Base-by-base conservation (phyloP, 2,329 filamentous ascomycete genomes). In the Diaporthe caulivora region DNA sequence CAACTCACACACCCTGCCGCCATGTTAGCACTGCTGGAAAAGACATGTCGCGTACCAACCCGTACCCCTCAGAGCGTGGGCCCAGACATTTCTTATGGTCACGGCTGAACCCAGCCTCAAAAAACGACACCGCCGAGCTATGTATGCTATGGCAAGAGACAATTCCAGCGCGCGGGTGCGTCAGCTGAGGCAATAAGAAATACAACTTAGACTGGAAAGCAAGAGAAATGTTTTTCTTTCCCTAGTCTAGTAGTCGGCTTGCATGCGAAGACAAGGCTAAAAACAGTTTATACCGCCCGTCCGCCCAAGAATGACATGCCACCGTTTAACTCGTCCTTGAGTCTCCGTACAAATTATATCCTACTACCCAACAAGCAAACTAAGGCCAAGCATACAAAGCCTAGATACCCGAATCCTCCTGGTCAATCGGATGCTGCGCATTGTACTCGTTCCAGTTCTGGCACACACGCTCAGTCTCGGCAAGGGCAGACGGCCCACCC, bases 331-430 rank as follows among this genome's bases (percentile, higher is more conserved):
- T 26, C 18, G 3, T 18, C 13, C 55, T 11, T 17, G 21, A 13
- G n/a, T n/a, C 31, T 55, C n/a, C n/a, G 21, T 21, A n/a, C 6
- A 55, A 55, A 3, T 17, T 55, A 34, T 13, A 34, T 34, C 9
- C 9, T 9, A 9, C 5, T 34, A 9, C 6, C 13, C n/a, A 42
- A 3, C 15, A 4, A 42, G 1, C 2, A 21, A 57, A 21, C 1
- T 40, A 2, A 21, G 17, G 18, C 4, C n/a, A 18, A 7, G 6
- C 13, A 42, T 10, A 13, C 6, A 21, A 29, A 8, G 9, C 40
- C 8, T n/a, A 7, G n/a, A 75, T 74, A 1, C 74, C 74, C 60
- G 74, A 74, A 31, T 75, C 74, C 9, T 75, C 74, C 31, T 75
- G 74, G 17, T 70, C 64, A 17, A 74, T 17, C 18, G 72, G 72